Percentiles rank a stretch among this genome's conserved stretches.
Conservation (phyloP, 1,284 basidiomycete genomes). For the Austroboletus niveus region DNA sequence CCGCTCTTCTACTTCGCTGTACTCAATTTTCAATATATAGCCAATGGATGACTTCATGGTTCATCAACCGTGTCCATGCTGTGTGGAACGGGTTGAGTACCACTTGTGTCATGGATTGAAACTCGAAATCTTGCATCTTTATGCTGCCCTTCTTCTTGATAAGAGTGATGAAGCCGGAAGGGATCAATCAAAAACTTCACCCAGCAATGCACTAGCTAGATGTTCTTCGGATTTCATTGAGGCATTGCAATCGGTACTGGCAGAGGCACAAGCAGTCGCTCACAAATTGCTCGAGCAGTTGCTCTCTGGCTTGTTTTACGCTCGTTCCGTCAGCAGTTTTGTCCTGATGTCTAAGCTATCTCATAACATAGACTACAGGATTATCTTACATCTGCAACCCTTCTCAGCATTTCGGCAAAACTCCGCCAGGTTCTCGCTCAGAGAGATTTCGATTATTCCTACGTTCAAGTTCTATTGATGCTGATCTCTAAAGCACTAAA, state of each 20-base stretch:
- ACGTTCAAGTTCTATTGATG: conserved; percentile 39
- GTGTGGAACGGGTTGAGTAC: conserved; percentile 20
- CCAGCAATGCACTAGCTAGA: conserved; percentile 1
- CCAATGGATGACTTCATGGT: conserved; percentile 41
- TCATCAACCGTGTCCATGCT: conserved; percentile 35
- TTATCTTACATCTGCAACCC: conserved; percentile 23
- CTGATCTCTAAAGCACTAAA: conserved; percentile 43
- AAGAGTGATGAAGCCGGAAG: conserved; percentile 8
- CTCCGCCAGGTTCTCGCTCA: conserved; percentile 32
- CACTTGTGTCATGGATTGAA: conserved; percentile 24
- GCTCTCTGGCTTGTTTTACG: conserved; percentile 15
- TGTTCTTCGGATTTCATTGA: conserved; percentile 18
- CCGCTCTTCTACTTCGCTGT: conserved; percentile 19
- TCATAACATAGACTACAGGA: conserved; percentile 14
- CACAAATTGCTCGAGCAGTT: conserved; percentile 19
- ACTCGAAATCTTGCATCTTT: conserved; percentile 31
- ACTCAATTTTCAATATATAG: conserved; percentile 36
- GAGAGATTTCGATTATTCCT: conserved; percentile 47
- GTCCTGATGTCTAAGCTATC: not conserved
- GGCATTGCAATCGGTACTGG: conserved; percentile 24
- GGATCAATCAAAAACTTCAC: conserved; percentile 1
- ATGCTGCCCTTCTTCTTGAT: conserved; percentile 29
- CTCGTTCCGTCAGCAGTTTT: conserved; percentile 13
- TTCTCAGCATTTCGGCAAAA: conserved; percentile 38
- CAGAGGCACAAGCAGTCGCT: conserved; percentile 19